Conservation (phyloP, 805 yeast genomes). For the Schizosaccharomyces octosporus region DNA sequence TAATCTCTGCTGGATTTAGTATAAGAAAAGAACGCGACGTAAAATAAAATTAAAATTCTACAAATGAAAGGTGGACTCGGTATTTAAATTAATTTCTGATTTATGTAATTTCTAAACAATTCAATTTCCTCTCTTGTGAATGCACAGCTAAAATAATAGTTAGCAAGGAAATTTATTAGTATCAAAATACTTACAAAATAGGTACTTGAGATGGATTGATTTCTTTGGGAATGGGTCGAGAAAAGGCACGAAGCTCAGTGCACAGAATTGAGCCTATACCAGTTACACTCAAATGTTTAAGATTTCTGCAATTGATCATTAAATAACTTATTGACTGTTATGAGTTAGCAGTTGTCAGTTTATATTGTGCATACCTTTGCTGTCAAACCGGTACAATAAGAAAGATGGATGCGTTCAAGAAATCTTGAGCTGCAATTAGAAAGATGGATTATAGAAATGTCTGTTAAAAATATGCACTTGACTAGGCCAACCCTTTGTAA, state of each 20-base stretch:
- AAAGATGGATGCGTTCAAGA: conserved; percentile 74
- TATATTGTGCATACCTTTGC: conserved; percentile 17
- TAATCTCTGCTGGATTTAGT: too few species aligned
- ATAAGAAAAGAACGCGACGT: too few species aligned
- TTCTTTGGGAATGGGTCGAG: conserved; percentile 81
- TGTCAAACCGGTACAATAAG: conserved; percentile 66
- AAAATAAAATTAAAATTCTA: too few species aligned
- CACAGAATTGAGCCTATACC: conserved; percentile 80
- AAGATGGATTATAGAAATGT: conserved; percentile 49
- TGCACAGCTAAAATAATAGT: neutral
- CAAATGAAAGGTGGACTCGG: neutral
- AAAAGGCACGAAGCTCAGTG: conserved; percentile 59
- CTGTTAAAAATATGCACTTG: conserved; percentile 70
- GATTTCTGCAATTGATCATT: conserved; percentile 54
- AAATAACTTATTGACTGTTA: conserved; percentile 35
- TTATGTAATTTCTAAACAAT: neutral
- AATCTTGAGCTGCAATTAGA: conserved; percentile 38
- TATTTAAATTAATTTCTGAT: neutral
- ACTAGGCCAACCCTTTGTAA: conserved; percentile 81
- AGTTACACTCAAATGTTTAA: conserved; percentile 76
- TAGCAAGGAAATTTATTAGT: neutral
- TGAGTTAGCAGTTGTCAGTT: neutral
- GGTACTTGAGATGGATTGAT: conserved; percentile 67
- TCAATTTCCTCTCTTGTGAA: neutral
- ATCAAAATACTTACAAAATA: conserved; percentile 45